These are phyloP conservation scores for Suillus sp. DNA, from an alignment of 768 basidiomycete genomes.

Conservation along the genomic window DNA sequence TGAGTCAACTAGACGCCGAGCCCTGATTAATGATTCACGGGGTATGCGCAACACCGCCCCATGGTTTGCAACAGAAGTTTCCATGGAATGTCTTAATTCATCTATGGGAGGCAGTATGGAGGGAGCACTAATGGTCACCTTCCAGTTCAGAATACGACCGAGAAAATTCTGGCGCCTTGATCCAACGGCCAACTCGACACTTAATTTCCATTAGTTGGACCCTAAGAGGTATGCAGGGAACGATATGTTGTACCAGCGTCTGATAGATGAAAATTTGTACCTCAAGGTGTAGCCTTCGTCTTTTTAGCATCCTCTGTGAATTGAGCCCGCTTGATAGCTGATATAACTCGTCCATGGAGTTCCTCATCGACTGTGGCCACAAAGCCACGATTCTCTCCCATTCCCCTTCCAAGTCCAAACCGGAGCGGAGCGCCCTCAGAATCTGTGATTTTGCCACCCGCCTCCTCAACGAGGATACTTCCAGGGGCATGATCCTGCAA, in stretches of 20 bases:
- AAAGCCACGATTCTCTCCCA: slow-evolving; percentile 86
- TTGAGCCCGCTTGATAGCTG: slow-evolving; percentile 67
- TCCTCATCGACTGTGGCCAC: slow-evolving; percentile 73
- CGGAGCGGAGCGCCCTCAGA: slow-evolving; percentile 76
- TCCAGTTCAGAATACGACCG: background rate
- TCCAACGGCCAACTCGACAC: background rate
- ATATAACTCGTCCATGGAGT: slow-evolving; percentile 67
- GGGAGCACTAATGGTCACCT: background rate
- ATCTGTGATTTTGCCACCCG: slow-evolving; percentile 88
- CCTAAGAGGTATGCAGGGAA: background rate
- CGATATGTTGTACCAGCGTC: background rate
- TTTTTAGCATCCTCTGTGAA: slow-evolving; percentile 31
- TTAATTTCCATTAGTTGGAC: background rate
- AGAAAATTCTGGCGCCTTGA: background rate
- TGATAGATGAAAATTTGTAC: background rate
- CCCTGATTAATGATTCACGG: background rate
- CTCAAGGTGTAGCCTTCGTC: slow-evolving; percentile 10
- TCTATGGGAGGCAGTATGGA: background rate
- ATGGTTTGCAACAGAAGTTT: background rate
- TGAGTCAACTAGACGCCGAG: background rate
- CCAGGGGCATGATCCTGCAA: slow-evolving; percentile 89
- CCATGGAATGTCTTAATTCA: background rate
- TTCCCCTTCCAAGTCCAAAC: slow-evolving; percentile 84
- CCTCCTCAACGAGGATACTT: slow-evolving; percentile 79
- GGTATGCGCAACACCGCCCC: background rate